Conservation (phyloP, 2,329 filamentous ascomycete species). For the Penicillium brasilianum region DNA sequence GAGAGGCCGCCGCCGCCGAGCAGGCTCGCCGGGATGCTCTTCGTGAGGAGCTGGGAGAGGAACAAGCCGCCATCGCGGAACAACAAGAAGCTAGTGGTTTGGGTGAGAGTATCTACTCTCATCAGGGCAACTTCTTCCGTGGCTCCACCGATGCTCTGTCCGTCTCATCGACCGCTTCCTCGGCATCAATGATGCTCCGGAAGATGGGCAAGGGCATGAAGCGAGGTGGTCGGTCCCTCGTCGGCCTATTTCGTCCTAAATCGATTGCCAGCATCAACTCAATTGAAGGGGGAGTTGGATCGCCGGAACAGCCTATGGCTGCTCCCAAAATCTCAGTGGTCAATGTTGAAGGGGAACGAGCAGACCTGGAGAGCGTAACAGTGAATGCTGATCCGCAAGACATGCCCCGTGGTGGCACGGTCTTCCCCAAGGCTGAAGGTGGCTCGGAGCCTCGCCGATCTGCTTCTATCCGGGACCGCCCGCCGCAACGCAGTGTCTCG, state of each 20-base stretch:
- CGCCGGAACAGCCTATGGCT: conserved; percentile 62
- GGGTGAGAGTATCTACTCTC: conserved; percentile 90
- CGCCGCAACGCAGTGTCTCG: conserved; percentile 33
- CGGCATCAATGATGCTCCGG: conserved; percentile 65
- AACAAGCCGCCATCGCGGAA: conserved; percentile 88
- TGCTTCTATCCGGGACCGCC: conserved; percentile 38
- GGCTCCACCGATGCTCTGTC: conserved; percentile 90
- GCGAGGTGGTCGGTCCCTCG: conserved; percentile 86
- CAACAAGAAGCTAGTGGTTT: conserved; percentile 92
- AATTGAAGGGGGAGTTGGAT: conserved; percentile 66
- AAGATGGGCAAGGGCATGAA: conserved; percentile 99
- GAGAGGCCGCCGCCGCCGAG: conserved; percentile 52
- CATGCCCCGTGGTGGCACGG: conserved; percentile 72
- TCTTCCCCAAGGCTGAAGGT: conserved; percentile 85
- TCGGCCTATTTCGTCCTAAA: conserved; percentile 93
- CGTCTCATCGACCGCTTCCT: conserved; percentile 55
- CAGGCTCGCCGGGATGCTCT: conserved; percentile 69
- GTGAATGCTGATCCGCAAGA: conserved; percentile 69
- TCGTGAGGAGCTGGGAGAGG: conserved; percentile 76
- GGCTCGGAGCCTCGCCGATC: conserved; percentile 64
- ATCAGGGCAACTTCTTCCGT: conserved; percentile 79
- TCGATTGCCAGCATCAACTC: conserved; percentile 77
- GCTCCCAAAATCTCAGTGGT: conserved; percentile 92
- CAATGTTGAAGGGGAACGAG: conserved; percentile 87
- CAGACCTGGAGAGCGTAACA: conserved; percentile 68